phyloP scores from a whole-genome alignment of 768 basidiomycete genomes.

The Termitomyces sp. region DNA sequence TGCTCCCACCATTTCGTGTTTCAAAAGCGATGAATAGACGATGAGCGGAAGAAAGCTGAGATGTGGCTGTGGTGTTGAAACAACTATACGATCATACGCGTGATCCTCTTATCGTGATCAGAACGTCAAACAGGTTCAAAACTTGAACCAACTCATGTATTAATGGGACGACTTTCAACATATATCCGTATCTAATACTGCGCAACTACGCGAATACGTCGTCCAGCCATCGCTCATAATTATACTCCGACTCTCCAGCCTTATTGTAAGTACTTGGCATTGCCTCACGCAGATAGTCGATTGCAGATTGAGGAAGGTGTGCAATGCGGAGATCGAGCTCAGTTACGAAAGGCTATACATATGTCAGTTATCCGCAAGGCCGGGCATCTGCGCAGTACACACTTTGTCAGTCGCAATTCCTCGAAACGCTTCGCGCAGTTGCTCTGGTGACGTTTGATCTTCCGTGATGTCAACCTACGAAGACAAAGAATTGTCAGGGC shows the following conservation, averaged over 20 bases:
- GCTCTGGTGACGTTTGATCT: conserved; percentile 90
- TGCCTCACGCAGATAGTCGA: conserved; percentile 77
- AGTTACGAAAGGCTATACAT: conserved; percentile 78
- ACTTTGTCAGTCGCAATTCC: conserved; percentile 91
- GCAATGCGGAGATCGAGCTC: conserved; percentile 89
- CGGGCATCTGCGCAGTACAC: conserved; percentile 8
- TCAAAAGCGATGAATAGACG: conserved; percentile 12
- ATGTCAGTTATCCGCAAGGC: conserved; percentile 8
- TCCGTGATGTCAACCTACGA: conserved; percentile 89
- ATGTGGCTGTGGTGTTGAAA: conserved; percentile 21
- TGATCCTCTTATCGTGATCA: conserved; percentile 15
- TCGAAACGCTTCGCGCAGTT: conserved; percentile 90
- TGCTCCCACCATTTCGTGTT: conserved; percentile 25
- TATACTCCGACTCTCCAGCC: conserved; percentile 63
- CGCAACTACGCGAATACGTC: conserved; percentile 59
- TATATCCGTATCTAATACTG: not conserved
- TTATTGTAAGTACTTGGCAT: conserved; percentile 61
- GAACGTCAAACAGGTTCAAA: not conserved
- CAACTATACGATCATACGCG: conserved; percentile 15
- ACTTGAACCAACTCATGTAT: not conserved
- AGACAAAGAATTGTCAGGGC: not conserved
- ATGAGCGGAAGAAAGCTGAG: conserved; percentile 18
- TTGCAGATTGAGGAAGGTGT: conserved; percentile 65
- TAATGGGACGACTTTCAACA: not conserved
- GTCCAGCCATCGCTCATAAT: conserved; percentile 81